phyloP scores from a whole-genome alignment of 805 yeast genomes.

The Monosporozyma unispora region DNA sequence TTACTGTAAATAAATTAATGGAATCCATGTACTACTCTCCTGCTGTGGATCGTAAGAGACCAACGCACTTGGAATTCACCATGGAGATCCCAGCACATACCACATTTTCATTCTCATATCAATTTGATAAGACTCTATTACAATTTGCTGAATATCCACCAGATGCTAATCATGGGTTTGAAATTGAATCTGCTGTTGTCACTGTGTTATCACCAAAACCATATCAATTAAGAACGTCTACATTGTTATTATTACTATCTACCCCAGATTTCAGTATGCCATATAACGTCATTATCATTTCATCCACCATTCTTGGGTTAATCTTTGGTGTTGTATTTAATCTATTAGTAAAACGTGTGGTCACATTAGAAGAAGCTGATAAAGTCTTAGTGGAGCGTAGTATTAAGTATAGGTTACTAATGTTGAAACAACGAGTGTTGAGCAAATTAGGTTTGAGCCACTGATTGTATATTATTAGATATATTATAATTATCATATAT shows the following conservation, averaged over 20 bases:
- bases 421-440: slow-evolving; percentile 8
- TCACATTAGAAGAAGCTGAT: slow-evolving; percentile 66
- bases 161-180: slow-evolving; percentile 97
- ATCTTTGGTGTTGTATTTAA: slow-evolving; percentile 84
- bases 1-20: slow-evolving; percentile 32
- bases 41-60: slow-evolving; percentile 69
- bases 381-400: slow-evolving; percentile 11
- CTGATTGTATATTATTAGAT: background rate
- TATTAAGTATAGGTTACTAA: slow-evolving; percentile 16
- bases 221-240: slow-evolving; percentile 67
- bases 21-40: slow-evolving; percentile 57
- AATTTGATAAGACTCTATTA: slow-evolving; percentile 80
- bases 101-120: slow-evolving; percentile 54
- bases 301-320: slow-evolving; percentile 88
- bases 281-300: slow-evolving; percentile 86
- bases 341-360: slow-evolving; percentile 60
- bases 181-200: slow-evolving; percentile 82
- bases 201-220: slow-evolving; percentile 38
- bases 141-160: slow-evolving; percentile 95
- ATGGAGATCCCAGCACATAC: slow-evolving; percentile 57
- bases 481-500: background rate
- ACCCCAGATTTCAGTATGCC: slow-evolving; percentile 99
- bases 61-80: slow-evolving; percentile 70
- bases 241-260: slow-evolving; percentile 78
- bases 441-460: slow-evolving; percentile 3